phyloP scores from a whole-genome alignment of 2,329 filamentous ascomycete genomes.

The Fusarium sp. region DNA sequence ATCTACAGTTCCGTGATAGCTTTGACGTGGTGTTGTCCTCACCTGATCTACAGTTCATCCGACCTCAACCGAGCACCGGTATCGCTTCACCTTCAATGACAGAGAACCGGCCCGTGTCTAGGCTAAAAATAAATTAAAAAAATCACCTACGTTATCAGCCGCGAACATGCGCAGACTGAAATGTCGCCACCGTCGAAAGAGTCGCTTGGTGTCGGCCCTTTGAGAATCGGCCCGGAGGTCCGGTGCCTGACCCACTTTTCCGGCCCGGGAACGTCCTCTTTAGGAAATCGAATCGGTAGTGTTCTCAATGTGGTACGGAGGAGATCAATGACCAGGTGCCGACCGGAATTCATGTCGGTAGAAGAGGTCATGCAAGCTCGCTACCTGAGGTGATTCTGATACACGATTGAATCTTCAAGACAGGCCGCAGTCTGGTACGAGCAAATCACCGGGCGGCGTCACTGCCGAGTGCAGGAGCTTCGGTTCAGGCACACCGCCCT shows the following conservation, averaged over 20 bases:
- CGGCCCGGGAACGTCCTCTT: not conserved
- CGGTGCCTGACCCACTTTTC: not conserved
- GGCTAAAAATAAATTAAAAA: not conserved
- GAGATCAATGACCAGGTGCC: not conserved
- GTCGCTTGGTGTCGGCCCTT: not conserved
- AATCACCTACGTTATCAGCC: not conserved
- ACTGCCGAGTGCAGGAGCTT: not conserved
- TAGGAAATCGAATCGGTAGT: not conserved
- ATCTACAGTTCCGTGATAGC: not conserved
- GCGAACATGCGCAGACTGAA: not conserved
- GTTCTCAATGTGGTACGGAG: not conserved
- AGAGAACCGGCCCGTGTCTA: not conserved
- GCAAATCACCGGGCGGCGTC: not conserved
- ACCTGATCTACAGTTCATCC: not conserved
- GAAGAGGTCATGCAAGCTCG: not conserved
- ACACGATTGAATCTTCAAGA: not conserved
- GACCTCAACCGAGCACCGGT: not conserved
- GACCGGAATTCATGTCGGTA: not conserved
- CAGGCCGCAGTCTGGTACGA: not conserved
- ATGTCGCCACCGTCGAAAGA: not conserved
- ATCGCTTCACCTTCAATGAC: not conserved
- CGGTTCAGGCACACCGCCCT: not conserved
- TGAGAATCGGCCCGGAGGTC: not conserved
- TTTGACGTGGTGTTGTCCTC: not conserved
- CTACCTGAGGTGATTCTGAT: not conserved